These are phyloP conservation scores for Aspergillus chevalieri DNA, from an alignment of 2,329 filamentous ascomycete species.

Conservation along the genomic window DNA sequence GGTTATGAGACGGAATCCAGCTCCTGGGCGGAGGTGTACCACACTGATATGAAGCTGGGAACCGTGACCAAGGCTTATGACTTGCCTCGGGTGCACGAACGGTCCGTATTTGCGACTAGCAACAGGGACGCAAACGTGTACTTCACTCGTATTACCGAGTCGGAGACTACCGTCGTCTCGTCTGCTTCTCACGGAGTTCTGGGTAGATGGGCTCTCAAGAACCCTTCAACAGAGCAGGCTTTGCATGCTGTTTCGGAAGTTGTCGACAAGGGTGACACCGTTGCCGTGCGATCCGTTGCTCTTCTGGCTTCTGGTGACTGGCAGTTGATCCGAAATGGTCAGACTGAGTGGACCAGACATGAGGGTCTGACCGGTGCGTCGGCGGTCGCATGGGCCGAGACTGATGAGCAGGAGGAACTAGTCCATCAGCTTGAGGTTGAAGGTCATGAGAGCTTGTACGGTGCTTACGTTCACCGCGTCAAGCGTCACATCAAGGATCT, in stretches of 20 bases:
- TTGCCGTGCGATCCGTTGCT: slow-evolving; percentile 71
- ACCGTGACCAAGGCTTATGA: slow-evolving; percentile 72
- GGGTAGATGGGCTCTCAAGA: slow-evolving; percentile 62
- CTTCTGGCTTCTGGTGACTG: slow-evolving; percentile 65
- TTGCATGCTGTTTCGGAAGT: slow-evolving; percentile 76
- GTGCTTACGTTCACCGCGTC: slow-evolving; percentile 83
- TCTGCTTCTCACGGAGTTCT: slow-evolving; percentile 72
- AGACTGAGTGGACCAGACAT: slow-evolving; percentile 69
- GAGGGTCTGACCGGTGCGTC: slow-evolving; percentile 78
- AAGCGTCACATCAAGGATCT: slow-evolving; percentile 76
- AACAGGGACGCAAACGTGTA: slow-evolving; percentile 75
- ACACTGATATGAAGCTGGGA: slow-evolving; percentile 66
- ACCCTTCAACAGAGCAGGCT: slow-evolving; percentile 41
- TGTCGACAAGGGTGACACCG: slow-evolving; percentile 63
- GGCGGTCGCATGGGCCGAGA: slow-evolving; percentile 73
- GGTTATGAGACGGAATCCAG: slow-evolving; percentile 65
- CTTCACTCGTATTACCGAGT: slow-evolving; percentile 73
- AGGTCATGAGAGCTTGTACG: slow-evolving; percentile 69
- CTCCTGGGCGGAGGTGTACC: slow-evolving; percentile 80
- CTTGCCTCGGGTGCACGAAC: slow-evolving; percentile 63
- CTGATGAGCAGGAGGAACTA: slow-evolving; percentile 65
- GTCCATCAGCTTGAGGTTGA: slow-evolving; percentile 79
- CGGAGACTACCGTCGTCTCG: slow-evolving; percentile 67
- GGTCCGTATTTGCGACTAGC: slow-evolving; percentile 72
- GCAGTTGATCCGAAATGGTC: slow-evolving; percentile 77